phyloP scores from a whole-genome alignment of 129 eudicot genomes.

The Flaveria trinervia region DNA sequence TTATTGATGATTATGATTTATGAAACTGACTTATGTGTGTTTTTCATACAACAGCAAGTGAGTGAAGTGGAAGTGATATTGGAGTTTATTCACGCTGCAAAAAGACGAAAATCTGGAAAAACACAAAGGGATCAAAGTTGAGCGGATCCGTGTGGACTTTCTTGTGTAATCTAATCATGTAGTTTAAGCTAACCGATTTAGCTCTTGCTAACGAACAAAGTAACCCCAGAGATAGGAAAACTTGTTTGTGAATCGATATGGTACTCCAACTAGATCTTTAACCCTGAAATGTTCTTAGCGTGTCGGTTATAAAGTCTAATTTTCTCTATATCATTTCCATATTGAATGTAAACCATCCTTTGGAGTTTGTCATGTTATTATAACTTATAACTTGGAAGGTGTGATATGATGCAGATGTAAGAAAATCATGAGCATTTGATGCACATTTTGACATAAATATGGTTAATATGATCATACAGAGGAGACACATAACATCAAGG shows the following conservation, averaged over 20 bases:
- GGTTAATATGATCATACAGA: too few relatives aligned
- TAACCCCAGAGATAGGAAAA: slow-evolving; percentile 31
- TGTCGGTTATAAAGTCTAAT: slow-evolving; percentile 6
- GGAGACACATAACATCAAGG: too few relatives aligned
- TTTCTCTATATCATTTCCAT: slow-evolving; percentile 3
- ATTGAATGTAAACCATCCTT: slow-evolving; percentile 9
- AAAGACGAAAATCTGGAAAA: slow-evolving; percentile 50
- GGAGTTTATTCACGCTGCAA: slow-evolving; percentile 82
- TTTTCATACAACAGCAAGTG: slow-evolving; percentile 53
- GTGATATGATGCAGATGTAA: background rate
- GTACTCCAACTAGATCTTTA: slow-evolving; percentile 28
- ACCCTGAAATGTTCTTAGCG: slow-evolving; percentile 37
- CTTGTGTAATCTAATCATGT: slow-evolving; percentile 31
- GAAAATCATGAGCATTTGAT: background rate
- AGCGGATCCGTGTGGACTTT: slow-evolving; percentile 22
- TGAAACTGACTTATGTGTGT: slow-evolving; percentile 17
- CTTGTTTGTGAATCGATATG: slow-evolving; percentile 21
- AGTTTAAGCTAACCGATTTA: slow-evolving; percentile 37
- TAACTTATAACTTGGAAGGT: background rate
- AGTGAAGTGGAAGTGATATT: slow-evolving; percentile 77
- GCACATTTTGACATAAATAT: too few relatives aligned
- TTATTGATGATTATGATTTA: slow-evolving; percentile 8
- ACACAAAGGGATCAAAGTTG: slow-evolving; percentile 37
- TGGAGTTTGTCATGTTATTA: background rate
- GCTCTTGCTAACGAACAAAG: slow-evolving; percentile 30